Evolutionary conservation across 225 moss, liverwort and hornwort species (phyloP).

Genomic region (Bryoerythrophyllum caledonicum): DNA sequence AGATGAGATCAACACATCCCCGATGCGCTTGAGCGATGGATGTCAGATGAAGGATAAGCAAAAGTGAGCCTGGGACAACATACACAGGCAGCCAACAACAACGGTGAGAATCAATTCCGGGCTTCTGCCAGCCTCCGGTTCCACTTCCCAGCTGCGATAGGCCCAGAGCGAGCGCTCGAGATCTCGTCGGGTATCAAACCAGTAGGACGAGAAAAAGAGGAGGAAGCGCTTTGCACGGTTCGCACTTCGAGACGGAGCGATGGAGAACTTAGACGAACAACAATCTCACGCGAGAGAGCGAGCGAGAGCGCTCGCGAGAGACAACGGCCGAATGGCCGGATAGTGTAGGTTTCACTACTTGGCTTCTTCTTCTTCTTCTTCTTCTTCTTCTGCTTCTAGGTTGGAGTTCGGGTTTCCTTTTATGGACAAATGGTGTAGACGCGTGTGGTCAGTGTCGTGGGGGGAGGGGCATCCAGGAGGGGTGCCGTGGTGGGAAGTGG

Average conservation of each 20-base stretch:
- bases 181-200: constrained; percentile 27
- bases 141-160: neutral
- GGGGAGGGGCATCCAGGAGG: constrained; percentile 30
- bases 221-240: no score
- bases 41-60: constrained; percentile 5
- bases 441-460: constrained; percentile 59
- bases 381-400: neutral
- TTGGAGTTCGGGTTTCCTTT: constrained; percentile 14
- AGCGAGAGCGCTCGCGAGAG: no score
- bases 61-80: neutral
- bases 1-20: no score
- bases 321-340: no score
- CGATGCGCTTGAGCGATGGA: neutral
- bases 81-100: no score
- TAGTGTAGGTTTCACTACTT: no score
- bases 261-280: no score
- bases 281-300: no score
- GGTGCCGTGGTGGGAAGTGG: constrained; percentile 45
- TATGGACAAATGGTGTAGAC: constrained; percentile 63
- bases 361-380: no score
- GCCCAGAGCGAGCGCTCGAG: neutral
- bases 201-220: neutral
- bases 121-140: constrained; percentile 25
- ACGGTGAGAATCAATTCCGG: constrained; percentile 22
- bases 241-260: no score